These are phyloP conservation scores for Fusarium sambucinum DNA, from an alignment of 2,329 filamentous ascomycete species.

Conservation along the genomic window DNA sequence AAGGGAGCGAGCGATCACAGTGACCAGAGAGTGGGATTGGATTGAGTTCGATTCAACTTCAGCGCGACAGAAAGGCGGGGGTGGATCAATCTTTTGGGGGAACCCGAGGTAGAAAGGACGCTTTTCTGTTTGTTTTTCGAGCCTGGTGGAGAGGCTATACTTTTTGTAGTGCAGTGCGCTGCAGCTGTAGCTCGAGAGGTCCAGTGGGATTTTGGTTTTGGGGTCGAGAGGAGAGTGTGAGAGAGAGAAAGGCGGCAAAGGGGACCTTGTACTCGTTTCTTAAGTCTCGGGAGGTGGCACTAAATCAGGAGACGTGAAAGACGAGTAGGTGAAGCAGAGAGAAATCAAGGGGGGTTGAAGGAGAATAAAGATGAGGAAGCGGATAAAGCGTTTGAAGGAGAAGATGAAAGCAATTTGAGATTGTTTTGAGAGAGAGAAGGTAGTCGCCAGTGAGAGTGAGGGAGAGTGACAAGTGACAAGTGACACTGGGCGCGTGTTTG, in stretches of 20 bases:
- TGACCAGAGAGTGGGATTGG: constrained; percentile 17
- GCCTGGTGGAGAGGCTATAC: constrained; percentile 15
- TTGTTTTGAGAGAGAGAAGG: constrained; percentile 18
- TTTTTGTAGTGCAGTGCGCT: constrained; percentile 3
- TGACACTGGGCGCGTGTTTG: constrained; percentile 40
- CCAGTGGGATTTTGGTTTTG: constrained; percentile 9
- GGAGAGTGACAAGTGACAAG: constrained; percentile 31
- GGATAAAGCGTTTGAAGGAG: constrained; percentile 25
- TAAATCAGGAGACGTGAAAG: neutral
- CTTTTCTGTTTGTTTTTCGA: constrained; percentile 14
- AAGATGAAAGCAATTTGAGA: constrained; percentile 23
- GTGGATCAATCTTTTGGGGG: constrained; percentile 25
- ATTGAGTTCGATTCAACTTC: constrained; percentile 7
- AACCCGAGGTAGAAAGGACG: constrained; percentile 24
- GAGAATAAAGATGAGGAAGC: constrained; percentile 25
- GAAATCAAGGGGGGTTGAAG: neutral
- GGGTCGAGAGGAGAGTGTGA: constrained; percentile 2
- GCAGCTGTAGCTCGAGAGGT: constrained; percentile 27
- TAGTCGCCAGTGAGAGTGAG: constrained; percentile 4
- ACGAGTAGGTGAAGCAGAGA: constrained; percentile 9
- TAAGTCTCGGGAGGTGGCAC: constrained; percentile 7
- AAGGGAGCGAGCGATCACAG: constrained; percentile 20
- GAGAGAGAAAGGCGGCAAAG: constrained; percentile 3
- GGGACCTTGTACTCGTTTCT: constrained; percentile 9
- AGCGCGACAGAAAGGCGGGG: constrained; percentile 32